Percentiles rank a stretch among this genome's conserved stretches.
phyloP scores from a whole-genome alignment of 768 basidiomycete species.

The Collybia mongolica region DNA sequence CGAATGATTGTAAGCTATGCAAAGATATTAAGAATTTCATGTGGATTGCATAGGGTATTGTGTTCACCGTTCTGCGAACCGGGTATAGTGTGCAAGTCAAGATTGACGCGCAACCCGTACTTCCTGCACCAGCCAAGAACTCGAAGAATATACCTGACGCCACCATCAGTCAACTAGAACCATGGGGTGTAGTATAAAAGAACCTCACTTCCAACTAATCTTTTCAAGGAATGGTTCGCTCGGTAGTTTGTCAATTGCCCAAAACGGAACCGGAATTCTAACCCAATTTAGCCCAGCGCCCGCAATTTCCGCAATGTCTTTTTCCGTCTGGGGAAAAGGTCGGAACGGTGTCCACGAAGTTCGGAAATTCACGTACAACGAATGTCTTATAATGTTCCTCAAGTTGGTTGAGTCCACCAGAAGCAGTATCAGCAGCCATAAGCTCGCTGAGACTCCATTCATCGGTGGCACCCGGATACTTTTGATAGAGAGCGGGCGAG shows the following conservation, averaged over 20 bases:
- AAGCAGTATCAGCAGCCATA: constrained; percentile 43
- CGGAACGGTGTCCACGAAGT: neutral
- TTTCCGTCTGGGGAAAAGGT: constrained; percentile 52
- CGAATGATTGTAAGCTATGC: constrained; percentile 56
- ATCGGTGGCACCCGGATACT: constrained; percentile 51
- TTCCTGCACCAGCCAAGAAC: constrained; percentile 82
- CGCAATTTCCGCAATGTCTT: constrained; percentile 77
- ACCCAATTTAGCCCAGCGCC: constrained; percentile 80
- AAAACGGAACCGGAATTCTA: constrained; percentile 76
- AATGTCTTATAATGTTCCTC: constrained; percentile 75
- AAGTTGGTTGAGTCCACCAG: constrained; percentile 45
- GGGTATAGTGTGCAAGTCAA: constrained; percentile 79
- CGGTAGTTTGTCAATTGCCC: constrained; percentile 78
- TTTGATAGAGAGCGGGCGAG: constrained; percentile 54
- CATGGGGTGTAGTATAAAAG: neutral
- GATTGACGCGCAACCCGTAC: constrained; percentile 77
- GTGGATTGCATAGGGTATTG: neutral
- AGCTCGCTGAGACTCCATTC: constrained; percentile 64
- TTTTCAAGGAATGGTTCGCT: constrained; percentile 75
- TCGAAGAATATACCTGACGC: constrained; percentile 63
- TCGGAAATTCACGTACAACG: constrained; percentile 47
- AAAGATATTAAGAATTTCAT: neutral
- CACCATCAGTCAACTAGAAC: too few species aligned
- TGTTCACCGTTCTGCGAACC: constrained; percentile 71
- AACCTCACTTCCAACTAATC: constrained; percentile 67